Conservation (phyloP, 345 rosid species). For the Rubroshorea leprosula region DNA sequence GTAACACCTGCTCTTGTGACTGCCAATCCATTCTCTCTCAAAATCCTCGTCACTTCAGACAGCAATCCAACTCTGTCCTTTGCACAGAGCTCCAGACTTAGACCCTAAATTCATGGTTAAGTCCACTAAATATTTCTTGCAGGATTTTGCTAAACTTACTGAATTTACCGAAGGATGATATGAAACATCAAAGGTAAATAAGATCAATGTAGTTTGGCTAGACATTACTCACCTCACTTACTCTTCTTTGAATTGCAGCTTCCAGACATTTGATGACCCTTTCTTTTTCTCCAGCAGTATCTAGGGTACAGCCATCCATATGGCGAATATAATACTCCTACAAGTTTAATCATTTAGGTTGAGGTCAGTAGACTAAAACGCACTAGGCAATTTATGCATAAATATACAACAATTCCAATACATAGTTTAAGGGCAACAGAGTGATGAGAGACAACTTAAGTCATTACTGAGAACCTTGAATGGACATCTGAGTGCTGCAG, state of each 20-base stretch:
- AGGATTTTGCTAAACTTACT: background rate
- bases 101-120: slow-evolving; percentile 41
- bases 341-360: background rate
- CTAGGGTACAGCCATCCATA: slow-evolving; percentile 86
- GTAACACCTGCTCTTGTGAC: slow-evolving; percentile 85
- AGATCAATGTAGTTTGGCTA: background rate
- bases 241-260: slow-evolving; percentile 86
- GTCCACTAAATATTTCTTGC: background rate
- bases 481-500: background rate
- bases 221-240: slow-evolving; percentile 61
- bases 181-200: background rate
- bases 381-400: background rate
- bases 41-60: slow-evolving; percentile 80
- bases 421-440: too few species aligned
- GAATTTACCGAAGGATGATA: background rate
- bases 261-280: slow-evolving; percentile 81
- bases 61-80: slow-evolving; percentile 82
- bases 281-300: slow-evolving; percentile 77
- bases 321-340: slow-evolving; percentile 89
- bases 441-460: background rate
- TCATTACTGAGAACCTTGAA: background rate
- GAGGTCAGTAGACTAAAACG: background rate
- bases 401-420: too few species aligned
- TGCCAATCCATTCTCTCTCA: slow-evolving; percentile 76
- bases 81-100: slow-evolving; percentile 79